These are phyloP conservation scores for Ceratobasidium sp. DNA, from an alignment of 1,284 basidiomycete species.

Conservation along the genomic window DNA sequence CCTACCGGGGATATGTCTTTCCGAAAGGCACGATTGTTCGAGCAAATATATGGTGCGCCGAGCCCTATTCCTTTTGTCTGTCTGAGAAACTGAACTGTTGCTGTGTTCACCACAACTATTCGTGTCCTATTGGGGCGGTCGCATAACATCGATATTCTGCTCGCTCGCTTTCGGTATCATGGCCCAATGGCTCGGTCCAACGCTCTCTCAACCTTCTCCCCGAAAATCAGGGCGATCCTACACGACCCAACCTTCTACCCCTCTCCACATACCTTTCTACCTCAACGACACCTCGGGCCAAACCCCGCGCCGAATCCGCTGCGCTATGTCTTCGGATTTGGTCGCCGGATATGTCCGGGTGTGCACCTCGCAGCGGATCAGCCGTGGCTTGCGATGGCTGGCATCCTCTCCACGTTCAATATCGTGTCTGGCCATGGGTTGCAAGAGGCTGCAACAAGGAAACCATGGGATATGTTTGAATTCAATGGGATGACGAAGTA, in stretches of 20 bases:
- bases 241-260: constrained; percentile 38
- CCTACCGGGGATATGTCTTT: constrained; percentile 29
- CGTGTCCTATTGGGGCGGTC: neutral
- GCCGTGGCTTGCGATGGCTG: constrained; percentile 41
- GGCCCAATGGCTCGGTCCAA: neutral
- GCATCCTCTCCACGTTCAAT: constrained; percentile 27
- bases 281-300: constrained; percentile 32
- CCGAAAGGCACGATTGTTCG: constrained; percentile 27
- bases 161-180: neutral
- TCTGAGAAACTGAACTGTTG: neutral
- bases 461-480: constrained; percentile 42
- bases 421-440: constrained; percentile 9
- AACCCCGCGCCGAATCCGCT: constrained; percentile 21
- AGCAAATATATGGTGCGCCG: constrained; percentile 34
- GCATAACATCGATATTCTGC: neutral
- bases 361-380: constrained; percentile 40
- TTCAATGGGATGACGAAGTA: constrained; percentile 43
- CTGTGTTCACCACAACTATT: neutral
- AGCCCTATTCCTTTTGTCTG: neutral
- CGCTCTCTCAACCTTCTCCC: neutral
- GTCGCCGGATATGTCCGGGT: constrained; percentile 31
- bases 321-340: constrained; percentile 37
- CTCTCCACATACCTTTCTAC: constrained; percentile 25
- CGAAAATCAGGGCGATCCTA: constrained; percentile 30
- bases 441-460: neutral